These are phyloP conservation scores for Rhizophagus prolifer DNA, from an alignment of 192 early-diverging fungal genomes.

Conservation along the genomic window DNA sequence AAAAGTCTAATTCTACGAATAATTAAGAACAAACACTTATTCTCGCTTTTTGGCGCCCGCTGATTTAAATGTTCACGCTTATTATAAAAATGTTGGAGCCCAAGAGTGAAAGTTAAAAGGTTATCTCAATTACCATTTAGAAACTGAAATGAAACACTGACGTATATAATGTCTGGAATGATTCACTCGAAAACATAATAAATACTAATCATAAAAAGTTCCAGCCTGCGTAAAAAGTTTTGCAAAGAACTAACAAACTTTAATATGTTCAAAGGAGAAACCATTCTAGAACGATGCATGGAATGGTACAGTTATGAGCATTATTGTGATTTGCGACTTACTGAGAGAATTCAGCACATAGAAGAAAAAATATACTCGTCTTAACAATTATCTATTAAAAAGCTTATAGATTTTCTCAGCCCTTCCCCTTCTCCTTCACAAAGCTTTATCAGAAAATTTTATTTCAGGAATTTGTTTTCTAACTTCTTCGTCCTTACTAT, in stretches of 20 bases:
- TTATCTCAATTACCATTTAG: background rate
- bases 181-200: background rate
- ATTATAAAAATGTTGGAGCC: background rate
- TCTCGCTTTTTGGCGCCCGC: background rate
- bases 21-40: background rate
- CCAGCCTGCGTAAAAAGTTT: background rate
- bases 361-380: background rate
- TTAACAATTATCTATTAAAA: background rate
- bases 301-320: background rate
- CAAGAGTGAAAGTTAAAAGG: background rate
- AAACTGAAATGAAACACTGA: background rate
- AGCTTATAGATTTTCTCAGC: too few species aligned
- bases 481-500: too few species aligned
- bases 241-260: background rate
- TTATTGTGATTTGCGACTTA: background rate
- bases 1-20: too few species aligned
- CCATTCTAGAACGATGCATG: background rate
- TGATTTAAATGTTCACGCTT: background rate
- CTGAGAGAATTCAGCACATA: background rate
- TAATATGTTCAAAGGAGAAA: background rate
- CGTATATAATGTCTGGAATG: background rate
- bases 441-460: too few species aligned
- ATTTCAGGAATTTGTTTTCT: too few species aligned
- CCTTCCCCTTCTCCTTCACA: too few species aligned
- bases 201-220: constrained; percentile 6